Percentiles rank a stretch among this genome's conserved stretches.
Evolutionary conservation across 2,329 filamentous ascomycete species (phyloP).

Genomic region (Chrysoporthe puriensis): DNA sequence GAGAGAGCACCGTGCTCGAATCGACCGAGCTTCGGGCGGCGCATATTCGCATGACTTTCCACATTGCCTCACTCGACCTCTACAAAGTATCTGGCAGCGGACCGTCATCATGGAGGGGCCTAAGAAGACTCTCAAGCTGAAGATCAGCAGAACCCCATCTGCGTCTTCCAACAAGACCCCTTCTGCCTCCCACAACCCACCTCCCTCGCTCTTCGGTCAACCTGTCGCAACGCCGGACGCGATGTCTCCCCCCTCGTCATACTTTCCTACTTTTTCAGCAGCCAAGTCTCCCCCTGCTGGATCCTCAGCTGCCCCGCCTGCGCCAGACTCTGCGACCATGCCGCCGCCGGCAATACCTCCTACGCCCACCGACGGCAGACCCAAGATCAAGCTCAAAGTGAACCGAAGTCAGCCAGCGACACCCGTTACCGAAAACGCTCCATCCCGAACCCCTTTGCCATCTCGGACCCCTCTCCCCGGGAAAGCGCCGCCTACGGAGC

Average conservation of each 20-base stretch:
- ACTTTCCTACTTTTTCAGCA: slow-evolving; percentile 2
- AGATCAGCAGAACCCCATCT: slow-evolving; percentile 25
- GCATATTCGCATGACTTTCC: not conserved
- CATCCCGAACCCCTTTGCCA: slow-evolving; percentile 25
- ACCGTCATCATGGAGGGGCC: slow-evolving; percentile 25
- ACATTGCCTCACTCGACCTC: not conserved
- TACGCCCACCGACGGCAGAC: slow-evolving; percentile 29
- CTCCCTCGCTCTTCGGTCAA: slow-evolving; percentile 10
- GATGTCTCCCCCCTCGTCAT: slow-evolving; percentile 21
- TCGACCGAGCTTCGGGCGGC: not conserved
- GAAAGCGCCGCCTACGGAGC: slow-evolving; percentile 38
- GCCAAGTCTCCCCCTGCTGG: slow-evolving; percentile 11
- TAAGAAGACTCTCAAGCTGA: slow-evolving; percentile 28
- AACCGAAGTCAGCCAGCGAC: slow-evolving; percentile 34
- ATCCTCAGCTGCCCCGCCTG: not conserved
- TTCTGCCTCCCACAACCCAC: slow-evolving; percentile 6
- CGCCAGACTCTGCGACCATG: slow-evolving; percentile 21
- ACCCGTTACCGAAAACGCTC: slow-evolving; percentile 33
- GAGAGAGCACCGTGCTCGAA: slow-evolving; percentile 1
- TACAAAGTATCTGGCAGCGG: not conserved
- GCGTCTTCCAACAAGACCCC: slow-evolving; percentile 23
- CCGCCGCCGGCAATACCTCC: slow-evolving; percentile 27
- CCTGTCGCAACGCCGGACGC: slow-evolving; percentile 22
- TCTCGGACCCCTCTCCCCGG: slow-evolving; percentile 35
- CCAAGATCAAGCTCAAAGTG: slow-evolving; percentile 35